A percentile compares a stretch with the other conserved stretches of the same genome.
Evolutionary conservation across 768 basidiomycete genomes (phyloP).

Genomic region (Naganishia onofrii): DNA sequence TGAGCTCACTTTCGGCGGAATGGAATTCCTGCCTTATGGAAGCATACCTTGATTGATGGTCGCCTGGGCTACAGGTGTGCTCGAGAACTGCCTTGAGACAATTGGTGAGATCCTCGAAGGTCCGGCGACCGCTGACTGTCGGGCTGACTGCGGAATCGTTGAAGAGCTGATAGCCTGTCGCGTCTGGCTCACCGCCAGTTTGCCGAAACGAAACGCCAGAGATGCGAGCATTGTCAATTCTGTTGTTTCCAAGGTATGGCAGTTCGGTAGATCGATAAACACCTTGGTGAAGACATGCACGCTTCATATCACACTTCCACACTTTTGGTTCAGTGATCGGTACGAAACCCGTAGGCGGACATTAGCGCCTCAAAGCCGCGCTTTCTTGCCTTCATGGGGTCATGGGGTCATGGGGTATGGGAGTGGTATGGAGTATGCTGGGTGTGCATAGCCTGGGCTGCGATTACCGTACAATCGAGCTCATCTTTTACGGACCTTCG

Average conservation of each 20-base stretch:
- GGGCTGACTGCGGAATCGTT: neutral
- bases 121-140: conserved; percentile 1
- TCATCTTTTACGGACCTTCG: too few species aligned
- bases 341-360: neutral
- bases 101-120: conserved; percentile 1
- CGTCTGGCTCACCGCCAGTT: conserved; percentile 9
- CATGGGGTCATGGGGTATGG: too few species aligned
- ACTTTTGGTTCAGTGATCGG: conserved; percentile 4
- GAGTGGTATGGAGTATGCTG: too few species aligned
- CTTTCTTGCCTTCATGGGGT: too few species aligned
- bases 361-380: neutral
- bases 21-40: too few species aligned
- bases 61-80: conserved; percentile 30
- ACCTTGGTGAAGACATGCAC: neutral
- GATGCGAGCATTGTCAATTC: neutral
- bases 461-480: too few species aligned
- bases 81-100: conserved; percentile 32
- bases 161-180: conserved; percentile 2
- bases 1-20: neutral
- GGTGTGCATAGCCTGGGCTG: too few species aligned
- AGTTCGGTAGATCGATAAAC: neutral
- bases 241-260: too few species aligned
- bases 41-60: conserved; percentile 36
- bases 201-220: conserved; percentile 4
- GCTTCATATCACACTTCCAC: neutral